A percentile compares a stretch with the other conserved stretches of the same genome.
Evolutionary conservation across 805 yeast genomes (phyloP).

Genomic region (Pichia membranifaciens): DNA sequence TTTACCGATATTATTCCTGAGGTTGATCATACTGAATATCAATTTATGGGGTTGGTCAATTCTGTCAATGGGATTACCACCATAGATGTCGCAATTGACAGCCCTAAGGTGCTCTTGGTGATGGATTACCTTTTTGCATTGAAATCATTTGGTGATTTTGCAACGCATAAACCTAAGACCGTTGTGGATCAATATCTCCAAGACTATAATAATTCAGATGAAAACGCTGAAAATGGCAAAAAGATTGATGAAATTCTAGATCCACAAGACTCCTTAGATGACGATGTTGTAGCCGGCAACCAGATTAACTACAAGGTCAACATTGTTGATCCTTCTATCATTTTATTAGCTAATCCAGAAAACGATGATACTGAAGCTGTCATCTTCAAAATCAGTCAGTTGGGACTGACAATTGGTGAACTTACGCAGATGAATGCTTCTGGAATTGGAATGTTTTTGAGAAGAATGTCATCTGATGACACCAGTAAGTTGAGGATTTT

Average conservation of each 20-base stretch:
- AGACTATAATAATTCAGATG: background rate
- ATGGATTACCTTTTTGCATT: constrained; percentile 79
- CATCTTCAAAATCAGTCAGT: constrained; percentile 81
- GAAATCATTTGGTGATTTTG: constrained; percentile 55
- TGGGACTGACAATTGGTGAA: constrained; percentile 62
- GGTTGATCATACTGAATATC: constrained; percentile 54
- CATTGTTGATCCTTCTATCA: constrained; percentile 68
- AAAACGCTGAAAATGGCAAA: constrained; percentile 12
- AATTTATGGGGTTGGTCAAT: constrained; percentile 54
- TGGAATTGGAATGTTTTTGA: constrained; percentile 81
- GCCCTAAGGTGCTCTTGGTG: constrained; percentile 76
- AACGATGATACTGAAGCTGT: constrained; percentile 71
- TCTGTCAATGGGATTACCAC: constrained; percentile 38
- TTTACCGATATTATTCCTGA: constrained; percentile 80
- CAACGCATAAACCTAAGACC: constrained; percentile 24
- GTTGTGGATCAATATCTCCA: constrained; percentile 17
- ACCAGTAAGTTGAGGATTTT: constrained; percentile 62
- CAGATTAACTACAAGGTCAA: constrained; percentile 54
- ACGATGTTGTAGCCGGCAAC: too few relatives aligned
- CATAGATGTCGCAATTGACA: constrained; percentile 61
- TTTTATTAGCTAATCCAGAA: constrained; percentile 75
- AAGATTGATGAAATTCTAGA: constrained; percentile 8
- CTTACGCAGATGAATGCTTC: constrained; percentile 61
- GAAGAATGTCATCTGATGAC: constrained; percentile 65
- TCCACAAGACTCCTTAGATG: background rate